Conservation (phyloP, 2,329 filamentous ascomycete species). For the Zymoseptoria brevis region DNA sequence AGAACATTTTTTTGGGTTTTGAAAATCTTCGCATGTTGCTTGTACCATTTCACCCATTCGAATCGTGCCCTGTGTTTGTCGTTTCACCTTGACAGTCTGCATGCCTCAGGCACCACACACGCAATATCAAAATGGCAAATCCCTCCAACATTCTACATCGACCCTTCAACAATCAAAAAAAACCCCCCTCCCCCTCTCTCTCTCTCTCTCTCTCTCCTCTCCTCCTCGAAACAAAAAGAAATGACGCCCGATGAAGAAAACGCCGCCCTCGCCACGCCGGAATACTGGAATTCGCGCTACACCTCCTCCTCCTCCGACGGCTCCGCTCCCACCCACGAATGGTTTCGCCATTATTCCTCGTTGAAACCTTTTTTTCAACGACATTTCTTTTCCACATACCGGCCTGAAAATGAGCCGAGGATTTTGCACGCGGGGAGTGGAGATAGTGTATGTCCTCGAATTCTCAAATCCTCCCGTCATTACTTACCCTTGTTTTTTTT, state of each 20-base stretch:
- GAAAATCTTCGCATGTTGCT: no score
- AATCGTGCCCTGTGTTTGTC: no score
- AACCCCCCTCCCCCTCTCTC: no score
- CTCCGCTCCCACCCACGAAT: constrained; percentile 43
- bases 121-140: no score
- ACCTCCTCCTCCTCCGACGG: constrained; percentile 22
- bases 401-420: constrained; percentile 29
- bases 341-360: constrained; percentile 45
- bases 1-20: no score
- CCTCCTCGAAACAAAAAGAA: neutral
- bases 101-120: no score
- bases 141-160: neutral
- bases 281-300: constrained; percentile 48
- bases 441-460: constrained; percentile 45
- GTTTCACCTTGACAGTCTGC: no score
- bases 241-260: constrained; percentile 22
- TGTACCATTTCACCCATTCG: no score
- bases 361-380: constrained; percentile 42
- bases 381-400: constrained; percentile 35
- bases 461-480: no score
- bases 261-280: constrained; percentile 33
- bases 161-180: neutral
- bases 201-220: neutral
- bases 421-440: constrained; percentile 53
- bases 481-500: no score